Evolutionary conservation across 345 rosid genomes (phyloP).

Genomic region (Eucalyptus albens): DNA sequence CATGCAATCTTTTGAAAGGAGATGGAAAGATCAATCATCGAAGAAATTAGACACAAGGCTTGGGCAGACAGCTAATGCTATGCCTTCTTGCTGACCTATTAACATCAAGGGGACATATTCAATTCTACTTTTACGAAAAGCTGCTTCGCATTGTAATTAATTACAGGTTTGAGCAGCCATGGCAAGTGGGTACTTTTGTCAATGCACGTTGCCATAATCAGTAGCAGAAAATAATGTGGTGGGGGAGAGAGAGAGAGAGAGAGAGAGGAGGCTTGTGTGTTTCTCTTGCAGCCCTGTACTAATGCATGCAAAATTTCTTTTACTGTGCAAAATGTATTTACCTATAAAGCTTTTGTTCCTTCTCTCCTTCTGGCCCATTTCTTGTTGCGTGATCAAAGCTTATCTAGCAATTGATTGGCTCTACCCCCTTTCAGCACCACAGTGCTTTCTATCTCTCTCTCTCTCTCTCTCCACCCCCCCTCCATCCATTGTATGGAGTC

Average conservation of each 20-base stretch:
- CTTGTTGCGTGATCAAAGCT: not conserved
- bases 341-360: not conserved
- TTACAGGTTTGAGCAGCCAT: not conserved
- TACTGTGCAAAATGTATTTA: not conserved
- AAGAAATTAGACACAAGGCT: not conserved
- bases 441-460: not conserved
- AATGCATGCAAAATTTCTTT: not conserved
- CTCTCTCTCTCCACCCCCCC: not conserved
- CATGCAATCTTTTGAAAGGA: not conserved
- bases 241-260: not conserved
- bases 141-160: not conserved
- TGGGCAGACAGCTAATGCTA: not conserved
- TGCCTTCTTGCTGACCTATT: not conserved
- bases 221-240: not conserved
- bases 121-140: not conserved
- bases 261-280: not conserved
- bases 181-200: not conserved
- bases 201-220: not conserved
- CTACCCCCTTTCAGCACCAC: not conserved
- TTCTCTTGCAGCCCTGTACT: not conserved
- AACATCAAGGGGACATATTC: not conserved
- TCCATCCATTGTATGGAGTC: not conserved
- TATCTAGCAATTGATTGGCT: not conserved
- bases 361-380: not conserved
- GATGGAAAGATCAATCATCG: not conserved